These are phyloP conservation scores for Calonectria pteridis DNA, from an alignment of 2,329 filamentous ascomycete species.

Conservation along the genomic window DNA sequence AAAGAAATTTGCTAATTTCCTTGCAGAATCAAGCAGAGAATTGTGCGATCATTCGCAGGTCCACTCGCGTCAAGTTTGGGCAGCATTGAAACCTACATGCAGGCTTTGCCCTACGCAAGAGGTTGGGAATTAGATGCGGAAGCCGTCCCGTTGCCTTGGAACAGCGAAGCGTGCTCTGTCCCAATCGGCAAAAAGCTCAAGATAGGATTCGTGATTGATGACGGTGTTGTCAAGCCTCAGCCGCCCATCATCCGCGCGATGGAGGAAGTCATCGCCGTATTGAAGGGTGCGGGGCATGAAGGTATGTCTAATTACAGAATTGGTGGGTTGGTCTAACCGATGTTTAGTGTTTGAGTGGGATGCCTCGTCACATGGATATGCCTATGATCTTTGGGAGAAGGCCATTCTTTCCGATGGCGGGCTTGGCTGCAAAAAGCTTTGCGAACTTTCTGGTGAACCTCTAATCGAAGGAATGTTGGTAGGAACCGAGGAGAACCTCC, in stretches of 20 bases:
- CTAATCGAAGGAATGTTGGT: slow-evolving; percentile 25
- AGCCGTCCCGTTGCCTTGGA: slow-evolving; percentile 21
- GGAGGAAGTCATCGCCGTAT: slow-evolving; percentile 1
- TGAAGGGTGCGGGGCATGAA: slow-evolving; percentile 21
- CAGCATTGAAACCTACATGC: slow-evolving; percentile 24
- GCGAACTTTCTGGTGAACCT: slow-evolving; percentile 22
- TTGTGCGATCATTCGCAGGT: slow-evolving; percentile 19
- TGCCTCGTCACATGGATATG: slow-evolving; percentile 10
- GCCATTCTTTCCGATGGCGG: slow-evolving; percentile 24
- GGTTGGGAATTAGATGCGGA: slow-evolving; percentile 16
- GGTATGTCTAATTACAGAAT: neutral
- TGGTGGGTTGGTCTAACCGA: neutral
- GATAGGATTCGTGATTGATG: slow-evolving; percentile 25
- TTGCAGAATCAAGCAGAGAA: slow-evolving; percentile 18
- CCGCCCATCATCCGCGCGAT: slow-evolving; percentile 18
- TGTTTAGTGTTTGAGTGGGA: slow-evolving; percentile 19
- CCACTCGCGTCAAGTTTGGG: slow-evolving; percentile 19
- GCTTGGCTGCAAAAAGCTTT: slow-evolving; percentile 14
- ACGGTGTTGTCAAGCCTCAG: slow-evolving; percentile 25
- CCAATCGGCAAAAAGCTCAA: slow-evolving; percentile 13
- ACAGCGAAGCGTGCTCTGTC: slow-evolving; percentile 10
- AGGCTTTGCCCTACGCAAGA: slow-evolving; percentile 19
- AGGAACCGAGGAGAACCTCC: slow-evolving; percentile 14
- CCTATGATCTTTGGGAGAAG: slow-evolving; percentile 21
- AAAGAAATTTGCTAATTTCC: neutral